These are phyloP conservation scores for Nannochloropsis oceanica DNA, from an alignment of 108 stramenopile species.

Conservation along the genomic window DNA sequence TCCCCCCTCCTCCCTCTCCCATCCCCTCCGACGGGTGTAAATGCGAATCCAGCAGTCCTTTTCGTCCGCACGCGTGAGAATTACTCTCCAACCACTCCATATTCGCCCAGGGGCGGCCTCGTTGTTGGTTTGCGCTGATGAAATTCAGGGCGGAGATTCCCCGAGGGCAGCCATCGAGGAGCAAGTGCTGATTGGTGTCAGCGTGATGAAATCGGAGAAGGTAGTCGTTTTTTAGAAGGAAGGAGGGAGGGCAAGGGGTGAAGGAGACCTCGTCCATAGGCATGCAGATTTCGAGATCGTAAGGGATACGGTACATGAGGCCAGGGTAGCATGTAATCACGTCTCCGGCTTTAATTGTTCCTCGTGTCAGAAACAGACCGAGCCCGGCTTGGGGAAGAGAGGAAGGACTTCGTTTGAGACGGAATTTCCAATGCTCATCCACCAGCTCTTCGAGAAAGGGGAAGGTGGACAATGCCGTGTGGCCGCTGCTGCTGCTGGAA, in stretches of 20 bases:
- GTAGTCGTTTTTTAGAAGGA: not conserved
- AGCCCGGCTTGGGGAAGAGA: not conserved
- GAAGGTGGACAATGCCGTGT: not conserved
- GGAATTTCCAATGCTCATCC: not conserved
- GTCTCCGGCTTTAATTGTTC: not conserved
- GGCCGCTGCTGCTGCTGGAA: not conserved
- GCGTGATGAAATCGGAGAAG: not conserved
- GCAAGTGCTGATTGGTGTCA: not conserved
- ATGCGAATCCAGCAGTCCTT: not conserved
- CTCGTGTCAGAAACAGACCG: not conserved
- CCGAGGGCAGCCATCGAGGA: not conserved
- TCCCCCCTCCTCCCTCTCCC: not conserved
- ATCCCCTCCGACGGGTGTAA: not conserved
- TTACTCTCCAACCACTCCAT: not conserved
- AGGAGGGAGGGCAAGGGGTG: not conserved
- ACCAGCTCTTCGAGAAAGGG: not conserved
- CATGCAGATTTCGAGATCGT: not conserved
- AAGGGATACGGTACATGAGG: not conserved
- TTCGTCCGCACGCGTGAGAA: not conserved
- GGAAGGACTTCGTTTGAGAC: not conserved
- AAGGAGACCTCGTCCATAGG: not conserved
- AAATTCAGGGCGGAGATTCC: not conserved
- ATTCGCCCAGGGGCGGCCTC: not conserved
- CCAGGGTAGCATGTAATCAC: not conserved
- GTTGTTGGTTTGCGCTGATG: not conserved